Base-by-base conservation (phyloP, 148 eudicot species). In the Suaeda aralocaspica region DNA sequence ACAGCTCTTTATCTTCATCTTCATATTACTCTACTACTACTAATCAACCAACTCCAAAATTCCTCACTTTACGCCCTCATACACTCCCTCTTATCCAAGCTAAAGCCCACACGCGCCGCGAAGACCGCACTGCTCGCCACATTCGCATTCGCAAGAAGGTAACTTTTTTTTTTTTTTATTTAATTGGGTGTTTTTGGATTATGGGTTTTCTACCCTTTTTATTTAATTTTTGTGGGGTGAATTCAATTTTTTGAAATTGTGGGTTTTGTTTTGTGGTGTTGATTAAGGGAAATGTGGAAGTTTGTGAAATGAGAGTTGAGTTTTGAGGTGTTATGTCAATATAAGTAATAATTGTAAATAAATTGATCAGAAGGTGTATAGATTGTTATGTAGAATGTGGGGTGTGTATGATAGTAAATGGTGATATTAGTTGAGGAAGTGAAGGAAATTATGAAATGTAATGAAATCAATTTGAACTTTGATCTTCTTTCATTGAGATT, bases 101-200 rank as follows among this genome's bases (percentile, higher is more conserved):
- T 36, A 73, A 77, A 65, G 68, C 83, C 36, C 68, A 69, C 64
- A 85, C 92, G 64, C 81, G 92, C 44, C 70, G 82, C 12, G 78
- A 87, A 41, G 77, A 87, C 81, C 77, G 89, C 55, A 73, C 76
- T 72, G 92, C 92, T 63, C 88, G 89, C 58, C 92, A 87, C 64
- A 18, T 48, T 56, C 89, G 92, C 21, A 64, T 87, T 55, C 59
- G 92, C 19, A 87, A 87, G 84, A 87, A 85, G 92, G 92, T 76
- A 24, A 36, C 0, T 46, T 6, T 30, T 15, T 29, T 18, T 42
- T n/a, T 6, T 15, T 41, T 9, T n/a, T 1, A 1, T 21, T 41
- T 7, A 39, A 21, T 16, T 28, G 42, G 4, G 14, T 21, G 5
- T 0, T 21, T 33, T 49, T 49, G 26, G 15, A 46, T 49, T 51